Conservation (phyloP, 176 grass and related monocot species). For the Aegilops tauschii region DNA sequence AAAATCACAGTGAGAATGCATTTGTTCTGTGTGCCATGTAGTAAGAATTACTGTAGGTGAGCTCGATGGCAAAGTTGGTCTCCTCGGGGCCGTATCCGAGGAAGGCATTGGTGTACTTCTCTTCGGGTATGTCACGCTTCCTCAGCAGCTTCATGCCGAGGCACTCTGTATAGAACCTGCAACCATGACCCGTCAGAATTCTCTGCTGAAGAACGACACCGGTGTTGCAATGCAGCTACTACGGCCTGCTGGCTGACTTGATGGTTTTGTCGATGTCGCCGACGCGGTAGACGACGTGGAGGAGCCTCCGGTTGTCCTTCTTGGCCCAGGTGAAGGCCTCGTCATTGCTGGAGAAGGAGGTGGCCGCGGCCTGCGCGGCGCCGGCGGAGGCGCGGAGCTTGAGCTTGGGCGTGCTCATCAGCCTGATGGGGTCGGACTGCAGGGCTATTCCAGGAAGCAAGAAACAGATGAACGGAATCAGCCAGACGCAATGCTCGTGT, state of each 20-base stretch:
- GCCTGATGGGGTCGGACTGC: conserved; percentile 21
- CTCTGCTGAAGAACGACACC: background rate
- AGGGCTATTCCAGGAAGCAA: conserved; percentile 11
- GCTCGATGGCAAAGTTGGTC: conserved; percentile 71
- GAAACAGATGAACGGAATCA: background rate
- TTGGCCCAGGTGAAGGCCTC: conserved; percentile 72
- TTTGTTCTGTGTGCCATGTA: background rate
- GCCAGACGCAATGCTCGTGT: background rate
- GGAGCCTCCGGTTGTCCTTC: conserved; percentile 67
- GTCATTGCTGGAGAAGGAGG: conserved; percentile 47
- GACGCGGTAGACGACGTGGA: conserved; percentile 91
- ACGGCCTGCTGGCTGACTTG: conserved; percentile 32
- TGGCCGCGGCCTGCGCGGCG: conserved; percentile 49
- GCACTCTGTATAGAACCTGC: conserved; percentile 90
- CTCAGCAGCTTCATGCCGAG: conserved; percentile 92
- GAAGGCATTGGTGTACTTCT: conserved; percentile 86
- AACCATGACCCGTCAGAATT: background rate
- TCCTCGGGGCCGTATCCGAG: conserved; percentile 91
- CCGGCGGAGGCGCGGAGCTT: conserved; percentile 35
- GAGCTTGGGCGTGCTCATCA: conserved; percentile 19
- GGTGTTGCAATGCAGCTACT: background rate
- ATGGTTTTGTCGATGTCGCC: conserved; percentile 84
- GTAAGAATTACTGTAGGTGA: conserved; percentile 67
- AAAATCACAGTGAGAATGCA: background rate
- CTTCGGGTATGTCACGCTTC: conserved; percentile 78